phyloP scores from a whole-genome alignment of 108 stramenopile genomes.

The Conticribra guillardii region DNA sequence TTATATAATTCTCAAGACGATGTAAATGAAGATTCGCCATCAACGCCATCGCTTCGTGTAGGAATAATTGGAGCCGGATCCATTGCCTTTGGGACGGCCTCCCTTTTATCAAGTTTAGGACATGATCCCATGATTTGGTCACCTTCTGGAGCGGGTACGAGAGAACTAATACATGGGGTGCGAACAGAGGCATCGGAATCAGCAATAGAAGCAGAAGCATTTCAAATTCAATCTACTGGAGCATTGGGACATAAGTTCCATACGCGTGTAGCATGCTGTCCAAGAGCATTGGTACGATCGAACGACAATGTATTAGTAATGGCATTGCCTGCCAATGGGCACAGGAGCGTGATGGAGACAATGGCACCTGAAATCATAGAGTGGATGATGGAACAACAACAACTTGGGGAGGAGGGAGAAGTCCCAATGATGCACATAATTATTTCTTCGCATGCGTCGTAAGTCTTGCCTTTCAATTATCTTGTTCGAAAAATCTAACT shows the following conservation, averaged over 20 bases:
- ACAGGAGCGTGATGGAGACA: constrained; percentile 61
- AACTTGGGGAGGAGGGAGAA: background rate
- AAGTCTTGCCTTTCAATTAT: too few relatives aligned
- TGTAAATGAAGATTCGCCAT: background rate
- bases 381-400: constrained; percentile 18
- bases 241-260: constrained; percentile 43
- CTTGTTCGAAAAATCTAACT: too few relatives aligned
- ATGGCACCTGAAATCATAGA: constrained; percentile 54
- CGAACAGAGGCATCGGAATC: too few relatives aligned
- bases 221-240: constrained; percentile 47
- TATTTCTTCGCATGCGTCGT: constrained; percentile 72
- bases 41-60: constrained; percentile 31
- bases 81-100: constrained; percentile 62
- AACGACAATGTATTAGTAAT: constrained; percentile 59
- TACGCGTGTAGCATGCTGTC: constrained; percentile 42
- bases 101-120: constrained; percentile 52
- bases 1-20: constrained; percentile 9
- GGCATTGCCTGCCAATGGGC: constrained; percentile 68
- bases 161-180: constrained; percentile 22
- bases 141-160: constrained; percentile 57
- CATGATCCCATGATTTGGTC: constrained; percentile 76
- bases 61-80: constrained; percentile 71
- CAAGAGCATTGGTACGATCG: constrained; percentile 48
- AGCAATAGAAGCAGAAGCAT: too few relatives aligned
- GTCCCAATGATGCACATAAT: constrained; percentile 47